Evolutionary conservation across 1,284 basidiomycete genomes (phyloP), one percentile per base, ranked within the genome.

Genomic region (Puccinia coronata): DNA sequence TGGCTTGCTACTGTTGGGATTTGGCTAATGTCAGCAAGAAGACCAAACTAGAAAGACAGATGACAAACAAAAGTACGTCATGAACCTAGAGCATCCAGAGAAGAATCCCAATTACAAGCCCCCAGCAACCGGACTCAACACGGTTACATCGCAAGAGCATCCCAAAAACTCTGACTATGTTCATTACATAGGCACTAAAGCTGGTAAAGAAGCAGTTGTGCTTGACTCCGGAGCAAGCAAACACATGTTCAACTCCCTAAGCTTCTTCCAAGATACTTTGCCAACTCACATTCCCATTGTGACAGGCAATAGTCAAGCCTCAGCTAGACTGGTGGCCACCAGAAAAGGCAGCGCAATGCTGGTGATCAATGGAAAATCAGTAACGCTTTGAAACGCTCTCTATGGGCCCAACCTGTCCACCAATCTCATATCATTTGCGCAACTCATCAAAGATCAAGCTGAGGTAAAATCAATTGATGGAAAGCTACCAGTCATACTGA

Each of bases 201-300:
- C 16, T 6, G 16, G 16, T 43, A 43, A 16, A 6, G 16, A 43
- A 6, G 6, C 43, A 8, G n/a, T 47, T 3, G 31, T 72, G 16
- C 25, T 72, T 12, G 70, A 72, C 34, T 72, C 34, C 5, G 70
- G 70, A 9, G 70, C 70, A 5, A 72, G 47, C 20, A 14, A 72
- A 41, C 70, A 72, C 25, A 72, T 72, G 41, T 53, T 72, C 51
- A 72, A 72, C 20, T 51, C 43, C 16, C 25, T 53, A 12, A 2
- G 2, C 2, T 53, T 34, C 47, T 72, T 72, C 65, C 3, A 2
- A 11, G 11, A 5, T 6, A n/a, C 23, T 8, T 1, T 25, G 14
- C 39, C 65, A 25, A 20, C n/a, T 4, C 3, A 67, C 2, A 25
- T 47, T 25, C 23, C 3, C 23, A 67, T 67, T 1, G 34, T 67